Base-by-base conservation (phyloP, 2,329 filamentous ascomycete genomes). In the Trichoderma atroviride region DNA sequence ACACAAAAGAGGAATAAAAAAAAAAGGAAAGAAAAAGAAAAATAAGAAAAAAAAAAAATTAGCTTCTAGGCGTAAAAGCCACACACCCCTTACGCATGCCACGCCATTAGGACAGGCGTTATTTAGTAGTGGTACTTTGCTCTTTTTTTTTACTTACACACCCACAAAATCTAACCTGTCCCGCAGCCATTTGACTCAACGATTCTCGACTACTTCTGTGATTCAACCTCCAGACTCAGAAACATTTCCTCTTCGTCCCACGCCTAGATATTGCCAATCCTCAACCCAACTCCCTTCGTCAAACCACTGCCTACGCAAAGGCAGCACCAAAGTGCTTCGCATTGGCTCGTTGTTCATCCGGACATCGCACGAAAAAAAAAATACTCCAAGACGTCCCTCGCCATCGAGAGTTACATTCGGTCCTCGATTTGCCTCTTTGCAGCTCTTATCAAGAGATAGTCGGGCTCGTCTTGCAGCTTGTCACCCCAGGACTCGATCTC, bases 331-430 rank as follows among this genome's bases (percentile, higher is more conserved):
- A 43, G n/a, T 24, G 24, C 56, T 10, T 50, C 35, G 40, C 55
- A 67, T 67, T 58, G 50, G 55, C 40, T 33, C 57, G 29, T 33
- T 52, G 24, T 55, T 52, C 43, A 37, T 29, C 35, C 65, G 65
- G 65, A 68, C 65, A 61, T 68, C 33, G 47, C 35, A 68, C 65
- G 55, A 31, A 31, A 31, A 59, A 40, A 43, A 35, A 47, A 35
- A 13, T 13, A 35, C 63, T 57, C 22, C 52, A 24, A 43, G 24
- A 40, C 56, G 57, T 50, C 47, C 65, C 27, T 58, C 35, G 43
- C 56, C 65, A 68, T 57, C 65, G 33, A 68, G 65, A 52, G 65
- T 61, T 68, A 40, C 65, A 61, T 68, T 57, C 65, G 47, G 57
- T 43, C 56, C 55, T 68, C 65, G 65, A 68, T 68, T 50, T 68